These are phyloP conservation scores for Rutstroemia sp. DNA, from an alignment of 2,329 filamentous ascomycete genomes.

Conservation along the genomic window DNA sequence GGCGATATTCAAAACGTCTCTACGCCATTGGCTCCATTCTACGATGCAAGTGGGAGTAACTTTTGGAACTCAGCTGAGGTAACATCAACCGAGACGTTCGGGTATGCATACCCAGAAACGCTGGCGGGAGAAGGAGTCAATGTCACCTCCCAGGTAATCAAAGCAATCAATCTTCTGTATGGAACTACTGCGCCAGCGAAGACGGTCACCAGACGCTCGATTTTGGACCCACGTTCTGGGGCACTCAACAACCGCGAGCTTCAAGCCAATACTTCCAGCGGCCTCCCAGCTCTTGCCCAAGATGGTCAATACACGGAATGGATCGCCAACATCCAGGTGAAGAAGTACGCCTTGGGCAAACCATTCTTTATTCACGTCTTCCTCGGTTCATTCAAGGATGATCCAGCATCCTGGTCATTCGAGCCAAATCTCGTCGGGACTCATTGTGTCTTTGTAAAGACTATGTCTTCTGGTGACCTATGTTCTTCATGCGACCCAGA, in stretches of 20 bases:
- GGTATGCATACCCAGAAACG: constrained; percentile 28
- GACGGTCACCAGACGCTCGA: neutral
- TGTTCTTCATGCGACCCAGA: constrained; percentile 17
- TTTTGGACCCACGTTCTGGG: neutral
- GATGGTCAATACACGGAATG: constrained; percentile 41
- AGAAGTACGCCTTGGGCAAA: constrained; percentile 50
- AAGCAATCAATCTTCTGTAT: constrained; percentile 51
- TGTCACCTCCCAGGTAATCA: constrained; percentile 52
- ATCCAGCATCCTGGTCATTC: constrained; percentile 22
- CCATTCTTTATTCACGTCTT: constrained; percentile 65
- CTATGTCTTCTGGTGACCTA: neutral
- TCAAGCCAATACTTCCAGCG: neutral
- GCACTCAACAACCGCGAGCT: neutral
- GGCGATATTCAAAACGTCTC: constrained; percentile 18
- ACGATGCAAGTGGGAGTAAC: constrained; percentile 32
- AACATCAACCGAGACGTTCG: constrained; percentile 16
- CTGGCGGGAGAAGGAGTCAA: constrained; percentile 46
- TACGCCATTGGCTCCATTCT: constrained; percentile 32
- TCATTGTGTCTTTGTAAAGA: constrained; percentile 32
- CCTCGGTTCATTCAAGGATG: constrained; percentile 38
- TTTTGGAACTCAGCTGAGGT: constrained; percentile 34
- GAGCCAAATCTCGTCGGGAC: constrained; percentile 26
- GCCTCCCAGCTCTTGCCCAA: constrained; percentile 12
- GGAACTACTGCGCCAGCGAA: constrained; percentile 1
- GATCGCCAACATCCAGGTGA: constrained; percentile 57